Evolutionary conservation across 2,329 filamentous ascomycete genomes (phyloP), one percentile per base, ranked within the genome.

Genomic region (Colletotrichum aenigma): DNA sequence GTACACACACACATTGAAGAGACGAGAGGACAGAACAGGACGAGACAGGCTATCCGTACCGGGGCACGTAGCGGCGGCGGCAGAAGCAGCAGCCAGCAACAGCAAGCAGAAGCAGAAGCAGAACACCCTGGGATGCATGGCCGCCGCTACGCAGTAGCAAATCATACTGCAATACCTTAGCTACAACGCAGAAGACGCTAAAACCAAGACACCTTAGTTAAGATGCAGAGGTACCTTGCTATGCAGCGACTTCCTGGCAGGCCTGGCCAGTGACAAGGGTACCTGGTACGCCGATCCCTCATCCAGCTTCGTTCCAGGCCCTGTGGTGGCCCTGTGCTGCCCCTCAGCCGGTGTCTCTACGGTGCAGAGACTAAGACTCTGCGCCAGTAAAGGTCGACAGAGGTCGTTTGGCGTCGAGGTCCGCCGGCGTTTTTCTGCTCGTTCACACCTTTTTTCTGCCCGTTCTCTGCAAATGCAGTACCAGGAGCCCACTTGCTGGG

Each of bases 231-330:
- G 43, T 26, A 32, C 64, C 48, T 66, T 66, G 30, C 61, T 24
- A 67, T 43, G 65, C 65, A 52, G 43, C 48, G 52, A 16, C 61
- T 21, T 34, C 65, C 32, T 34, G n/a, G 30, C 24, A 26, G 60
- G 48, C 67, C 34, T 70, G 30, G 18, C 15, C 28, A 4, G 64
- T 56, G 73, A 56, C 73, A 75, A 66, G 72, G 72, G 68, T 66
- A 64, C 72, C 68, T 30, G 38, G 72, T 43, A 65, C 64, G 70
- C 70, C 70, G 64, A 73, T 75, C 73, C 69, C 61, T 66, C 72
- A 12, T 60, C 61, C 72, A 67, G 68, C 55, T 71, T 67, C 69
- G 73, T 68, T 68, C 73, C 64, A 75, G 69, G 73, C 73, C 64
- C 70, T 48, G 55, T 36, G 28, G 28, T 70, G 68, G 72, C 72